A percentile compares a stretch with the other conserved stretches of the same genome.
phyloP scores from a whole-genome alignment of 2,329 filamentous ascomycete species.

The Aureobasidium sp. region DNA sequence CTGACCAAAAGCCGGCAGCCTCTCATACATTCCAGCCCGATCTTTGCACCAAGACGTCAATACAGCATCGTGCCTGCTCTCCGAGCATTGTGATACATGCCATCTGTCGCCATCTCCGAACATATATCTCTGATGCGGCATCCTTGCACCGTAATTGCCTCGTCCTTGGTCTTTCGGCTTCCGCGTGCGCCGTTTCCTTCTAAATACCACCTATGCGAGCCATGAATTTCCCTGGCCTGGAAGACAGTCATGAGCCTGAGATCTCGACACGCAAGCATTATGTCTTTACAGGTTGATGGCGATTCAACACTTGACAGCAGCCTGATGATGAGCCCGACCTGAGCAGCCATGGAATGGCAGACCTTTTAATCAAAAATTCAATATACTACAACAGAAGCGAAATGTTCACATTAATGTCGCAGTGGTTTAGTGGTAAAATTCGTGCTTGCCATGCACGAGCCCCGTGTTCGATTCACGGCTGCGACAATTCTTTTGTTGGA shows the following conservation, averaged over 20 bases:
- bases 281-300: too few relatives aligned
- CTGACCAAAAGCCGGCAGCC: not conserved
- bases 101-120: not conserved
- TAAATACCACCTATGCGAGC: not conserved
- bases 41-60: not conserved
- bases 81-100: too few relatives aligned
- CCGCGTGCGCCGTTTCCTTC: not conserved
- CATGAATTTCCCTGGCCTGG: not conserved
- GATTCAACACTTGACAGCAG: too few relatives aligned
- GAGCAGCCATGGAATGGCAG: too few relatives aligned
- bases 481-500: not conserved
- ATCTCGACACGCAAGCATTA: not conserved
- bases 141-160: not conserved
- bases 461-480: constrained; percentile 16
- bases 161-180: not conserved
- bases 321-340: not conserved
- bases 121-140: not conserved
- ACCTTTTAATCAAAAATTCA: too few relatives aligned
- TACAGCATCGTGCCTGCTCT: not conserved
- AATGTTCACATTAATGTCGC: not conserved
- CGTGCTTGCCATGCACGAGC: constrained; percentile 15
- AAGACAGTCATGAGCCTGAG: not conserved
- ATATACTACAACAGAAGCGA: not conserved
- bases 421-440: constrained; percentile 17
- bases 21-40: not conserved